Conservation (phyloP, 148 eudicot genomes). For the Bassia scoparia region DNA sequence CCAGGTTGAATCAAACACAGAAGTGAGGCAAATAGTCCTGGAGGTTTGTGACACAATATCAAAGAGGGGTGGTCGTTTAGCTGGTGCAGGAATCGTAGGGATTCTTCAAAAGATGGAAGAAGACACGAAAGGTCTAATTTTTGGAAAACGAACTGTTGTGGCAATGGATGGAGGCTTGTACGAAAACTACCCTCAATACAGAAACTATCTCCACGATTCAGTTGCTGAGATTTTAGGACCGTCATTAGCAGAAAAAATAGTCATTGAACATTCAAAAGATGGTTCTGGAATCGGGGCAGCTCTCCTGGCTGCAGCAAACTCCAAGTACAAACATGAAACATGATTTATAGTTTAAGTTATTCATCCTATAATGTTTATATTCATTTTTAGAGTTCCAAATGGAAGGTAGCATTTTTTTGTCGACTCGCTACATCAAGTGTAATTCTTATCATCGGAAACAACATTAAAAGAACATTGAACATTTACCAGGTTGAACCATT, state of each 20-base stretch:
- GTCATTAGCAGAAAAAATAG: conserved; percentile 40
- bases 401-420: conserved; percentile 6
- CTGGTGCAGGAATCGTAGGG: conserved; percentile 79
- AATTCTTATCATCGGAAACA: neutral
- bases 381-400: neutral
- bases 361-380: neutral
- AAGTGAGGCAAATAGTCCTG: conserved; percentile 41
- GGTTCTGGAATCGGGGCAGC: conserved; percentile 92
- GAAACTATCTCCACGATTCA: conserved; percentile 54
- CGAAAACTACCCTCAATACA: conserved; percentile 65
- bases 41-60: conserved; percentile 67
- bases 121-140: conserved; percentile 46
- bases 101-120: conserved; percentile 63
- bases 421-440: neutral
- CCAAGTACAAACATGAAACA: conserved; percentile 42
- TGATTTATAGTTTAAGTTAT: conserved; percentile 14
- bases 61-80: conserved; percentile 66
- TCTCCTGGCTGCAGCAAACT: conserved; percentile 72
- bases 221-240: conserved; percentile 58
- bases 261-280: conserved; percentile 67
- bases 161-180: conserved; percentile 90
- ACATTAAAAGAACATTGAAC: too few relatives aligned
- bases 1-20: conserved; percentile 49
- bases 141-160: conserved; percentile 62
- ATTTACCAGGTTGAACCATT: neutral